Evolutionary conservation across 805 yeast genomes (phyloP).

Genomic region (Brettanomyces nanus): DNA sequence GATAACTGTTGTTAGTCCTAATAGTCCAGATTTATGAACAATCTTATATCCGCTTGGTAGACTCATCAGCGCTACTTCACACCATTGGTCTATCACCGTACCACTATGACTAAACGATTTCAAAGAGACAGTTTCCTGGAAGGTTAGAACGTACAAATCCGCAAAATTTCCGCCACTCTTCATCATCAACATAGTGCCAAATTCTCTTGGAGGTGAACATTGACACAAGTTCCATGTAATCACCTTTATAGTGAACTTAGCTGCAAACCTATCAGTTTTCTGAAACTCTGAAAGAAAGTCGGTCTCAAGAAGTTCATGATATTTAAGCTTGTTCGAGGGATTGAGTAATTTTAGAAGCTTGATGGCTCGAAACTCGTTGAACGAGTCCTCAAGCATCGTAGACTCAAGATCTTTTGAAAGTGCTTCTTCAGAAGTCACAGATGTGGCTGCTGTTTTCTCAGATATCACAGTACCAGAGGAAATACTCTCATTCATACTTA

Average conservation of each 20-base stretch:
- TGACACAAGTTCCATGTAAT: slow-evolving; percentile 34
- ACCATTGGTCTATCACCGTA: slow-evolving; percentile 28
- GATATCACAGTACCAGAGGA: too few relatives aligned
- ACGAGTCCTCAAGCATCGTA: not conserved
- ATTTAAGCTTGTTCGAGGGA: slow-evolving; percentile 21
- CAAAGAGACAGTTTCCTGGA: slow-evolving; percentile 45
- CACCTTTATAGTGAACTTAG: slow-evolving; percentile 17
- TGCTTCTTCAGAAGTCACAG: not conserved
- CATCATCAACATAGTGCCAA: not conserved
- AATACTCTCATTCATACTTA: too few relatives aligned
- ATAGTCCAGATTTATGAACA: slow-evolving; percentile 37
- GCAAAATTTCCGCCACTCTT: slow-evolving; percentile 6
- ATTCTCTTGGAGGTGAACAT: slow-evolving; percentile 8
- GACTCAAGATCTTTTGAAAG: not conserved
- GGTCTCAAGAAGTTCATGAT: slow-evolving; percentile 13
- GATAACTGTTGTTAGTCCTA: slow-evolving; percentile 44
- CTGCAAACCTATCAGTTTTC: slow-evolving; percentile 2
- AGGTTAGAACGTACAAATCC: slow-evolving; percentile 34
- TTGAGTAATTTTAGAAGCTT: slow-evolving; percentile 15
- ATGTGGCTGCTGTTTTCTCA: not conserved
- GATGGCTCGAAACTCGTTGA: slow-evolving; percentile 6
- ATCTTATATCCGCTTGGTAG: slow-evolving; percentile 27
- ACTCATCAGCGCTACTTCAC: slow-evolving; percentile 14
- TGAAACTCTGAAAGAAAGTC: slow-evolving; percentile 12
- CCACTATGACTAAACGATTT: slow-evolving; percentile 33